phyloP scores from a whole-genome alignment of 2,329 filamentous ascomycete species.

The Fusarium acutatum region DNA sequence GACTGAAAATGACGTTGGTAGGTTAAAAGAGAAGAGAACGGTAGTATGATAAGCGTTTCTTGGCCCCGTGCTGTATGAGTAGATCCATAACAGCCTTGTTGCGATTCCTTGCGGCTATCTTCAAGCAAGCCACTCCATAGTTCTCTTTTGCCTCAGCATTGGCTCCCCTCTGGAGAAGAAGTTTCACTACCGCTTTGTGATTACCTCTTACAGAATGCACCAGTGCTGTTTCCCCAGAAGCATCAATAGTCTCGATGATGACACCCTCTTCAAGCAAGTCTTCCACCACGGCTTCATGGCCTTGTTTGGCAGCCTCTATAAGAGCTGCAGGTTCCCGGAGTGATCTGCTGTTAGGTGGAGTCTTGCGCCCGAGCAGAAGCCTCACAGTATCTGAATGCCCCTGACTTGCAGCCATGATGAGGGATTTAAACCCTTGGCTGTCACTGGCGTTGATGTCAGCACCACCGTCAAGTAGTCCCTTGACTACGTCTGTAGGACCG shows the following conservation, averaged over 20 bases:
- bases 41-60: background rate
- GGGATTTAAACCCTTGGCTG: background rate
- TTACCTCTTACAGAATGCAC: background rate
- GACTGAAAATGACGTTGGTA: fast-evolving
- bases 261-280: background rate
- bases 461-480: background rate
- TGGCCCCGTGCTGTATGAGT: background rate
- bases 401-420: background rate
- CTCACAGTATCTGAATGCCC: fast-evolving
- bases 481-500: background rate
- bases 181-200: background rate
- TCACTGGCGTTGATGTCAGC: background rate
- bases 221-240: background rate
- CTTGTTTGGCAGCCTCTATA: background rate
- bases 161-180: background rate
- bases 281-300: background rate
- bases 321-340: background rate
- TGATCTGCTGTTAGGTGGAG: background rate
- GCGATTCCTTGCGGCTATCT: fast-evolving
- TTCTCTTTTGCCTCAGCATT: background rate
- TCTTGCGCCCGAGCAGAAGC: background rate
- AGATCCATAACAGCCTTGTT: background rate
- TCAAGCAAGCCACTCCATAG: fast-evolving
- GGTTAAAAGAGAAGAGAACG: background rate
- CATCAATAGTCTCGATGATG: background rate